Conservation (phyloP, 164 flowering plant genomes). For the Brasenia schreberi region DNA sequence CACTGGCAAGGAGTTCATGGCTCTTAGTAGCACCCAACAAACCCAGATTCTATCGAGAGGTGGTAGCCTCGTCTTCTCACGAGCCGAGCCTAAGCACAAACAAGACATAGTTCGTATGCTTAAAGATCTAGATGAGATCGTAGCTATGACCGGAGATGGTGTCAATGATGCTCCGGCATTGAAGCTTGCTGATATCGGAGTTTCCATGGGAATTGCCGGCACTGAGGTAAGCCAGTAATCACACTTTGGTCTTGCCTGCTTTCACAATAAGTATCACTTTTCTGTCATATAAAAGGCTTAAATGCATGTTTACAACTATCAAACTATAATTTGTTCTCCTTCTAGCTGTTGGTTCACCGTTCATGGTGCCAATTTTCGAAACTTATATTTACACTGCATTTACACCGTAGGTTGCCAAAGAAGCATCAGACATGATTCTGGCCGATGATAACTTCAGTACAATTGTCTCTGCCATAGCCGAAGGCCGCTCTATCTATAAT, state of each 20-base stretch:
- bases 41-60: slow-evolving; percentile 41
- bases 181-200: slow-evolving; percentile 84
- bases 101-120: slow-evolving; percentile 90
- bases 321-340: too few species aligned
- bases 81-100: slow-evolving; percentile 92
- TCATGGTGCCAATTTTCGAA: too few species aligned
- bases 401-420: slow-evolving; percentile 72
- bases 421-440: slow-evolving; percentile 88
- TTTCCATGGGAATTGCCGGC: slow-evolving; percentile 92
- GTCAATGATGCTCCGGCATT: slow-evolving; percentile 97
- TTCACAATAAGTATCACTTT: too few species aligned
- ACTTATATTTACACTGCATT: too few species aligned
- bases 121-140: slow-evolving; percentile 78
- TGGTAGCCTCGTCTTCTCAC: slow-evolving; percentile 73
- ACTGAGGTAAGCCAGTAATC: slow-evolving; percentile 49
- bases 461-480: slow-evolving; percentile 81
- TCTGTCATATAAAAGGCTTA: too few species aligned
- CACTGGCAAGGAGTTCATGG: slow-evolving; percentile 76
- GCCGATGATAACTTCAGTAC: slow-evolving; percentile 89
- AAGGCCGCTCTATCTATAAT: slow-evolving; percentile 81
- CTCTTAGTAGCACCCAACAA: slow-evolving; percentile 39
- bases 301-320: too few species aligned
- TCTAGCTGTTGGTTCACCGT: too few species aligned
- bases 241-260: neutral
- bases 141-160: slow-evolving; percentile 98